A percentile compares a stretch with the other conserved stretches of the same genome.
phyloP scores from a whole-genome alignment of 306 rosid species.

The Cucurbita ficifolia region DNA sequence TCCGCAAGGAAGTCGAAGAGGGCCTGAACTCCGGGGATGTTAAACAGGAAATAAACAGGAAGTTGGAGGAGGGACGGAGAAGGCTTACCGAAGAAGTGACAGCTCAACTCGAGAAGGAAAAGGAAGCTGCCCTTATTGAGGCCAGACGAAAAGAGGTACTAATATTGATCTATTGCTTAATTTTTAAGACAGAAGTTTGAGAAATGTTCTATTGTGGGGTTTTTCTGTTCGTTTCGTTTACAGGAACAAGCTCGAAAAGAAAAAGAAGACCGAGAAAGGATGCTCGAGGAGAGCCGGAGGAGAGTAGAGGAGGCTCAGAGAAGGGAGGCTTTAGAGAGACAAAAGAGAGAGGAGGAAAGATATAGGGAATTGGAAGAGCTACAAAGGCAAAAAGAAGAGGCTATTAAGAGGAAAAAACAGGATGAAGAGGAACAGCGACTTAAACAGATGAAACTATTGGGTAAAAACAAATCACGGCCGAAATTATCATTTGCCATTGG shows the following conservation, averaged over 20 bases:
- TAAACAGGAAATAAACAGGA: conserved; percentile 41
- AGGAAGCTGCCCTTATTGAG: conserved; percentile 64
- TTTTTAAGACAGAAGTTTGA: not conserved
- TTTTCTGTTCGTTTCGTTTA: not conserved
- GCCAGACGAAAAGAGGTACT: conserved; percentile 82
- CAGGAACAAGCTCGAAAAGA: conserved; percentile 79
- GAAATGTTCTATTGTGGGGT: not conserved
- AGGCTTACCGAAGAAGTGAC: conserved; percentile 61
- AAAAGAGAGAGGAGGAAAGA: conserved; percentile 85
- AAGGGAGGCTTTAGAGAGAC: conserved; percentile 82
- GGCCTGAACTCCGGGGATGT: conserved; percentile 52
- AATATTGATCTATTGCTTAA: not conserved
- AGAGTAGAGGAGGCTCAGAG: conserved; percentile 84
- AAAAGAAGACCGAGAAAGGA: conserved; percentile 76
- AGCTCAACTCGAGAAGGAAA: conserved; percentile 71
- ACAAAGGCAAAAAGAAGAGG: conserved; percentile 93
- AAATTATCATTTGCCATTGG: conserved; percentile 92
- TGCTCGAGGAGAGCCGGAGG: conserved; percentile 88
- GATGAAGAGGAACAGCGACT: conserved; percentile 74
- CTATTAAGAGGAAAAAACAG: conserved; percentile 67
- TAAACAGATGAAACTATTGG: conserved; percentile 84
- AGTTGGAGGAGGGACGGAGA: conserved; percentile 60
- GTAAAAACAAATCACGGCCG: conserved; percentile 89
- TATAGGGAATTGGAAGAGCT: conserved; percentile 93
- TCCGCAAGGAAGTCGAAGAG: conserved; percentile 60